Conservation (phyloP, 257 asterid genomes). For the Solanum paucissectum region DNA sequence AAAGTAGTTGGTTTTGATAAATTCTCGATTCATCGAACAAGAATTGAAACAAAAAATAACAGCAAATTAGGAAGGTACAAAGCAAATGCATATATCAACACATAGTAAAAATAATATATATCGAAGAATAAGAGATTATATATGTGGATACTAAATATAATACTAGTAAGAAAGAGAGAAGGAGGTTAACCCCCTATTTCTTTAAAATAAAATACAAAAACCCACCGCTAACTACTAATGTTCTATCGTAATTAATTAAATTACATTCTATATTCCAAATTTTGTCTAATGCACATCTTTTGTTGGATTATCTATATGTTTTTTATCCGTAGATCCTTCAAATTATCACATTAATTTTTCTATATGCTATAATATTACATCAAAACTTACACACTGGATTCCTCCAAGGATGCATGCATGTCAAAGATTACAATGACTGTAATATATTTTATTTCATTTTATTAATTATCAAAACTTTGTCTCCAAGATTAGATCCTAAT, state of each 20-base stretch:
- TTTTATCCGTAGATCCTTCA: not conserved
- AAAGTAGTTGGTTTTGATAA: not conserved
- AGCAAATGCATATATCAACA: not conserved
- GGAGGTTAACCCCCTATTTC: not conserved
- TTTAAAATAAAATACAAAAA: not conserved
- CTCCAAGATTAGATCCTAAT: not conserved
- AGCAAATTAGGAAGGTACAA: not conserved
- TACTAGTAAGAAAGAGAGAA: not conserved
- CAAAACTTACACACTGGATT: not conserved
- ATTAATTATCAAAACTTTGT: not conserved
- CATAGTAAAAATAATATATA: not conserved
- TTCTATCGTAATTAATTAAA: not conserved
- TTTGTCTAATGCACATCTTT: not conserved
- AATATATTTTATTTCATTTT: not conserved
- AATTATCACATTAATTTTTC: not conserved
- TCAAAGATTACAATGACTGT: not conserved
- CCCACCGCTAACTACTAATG: accelerated
- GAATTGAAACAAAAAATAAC: not conserved
- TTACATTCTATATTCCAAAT: not conserved
- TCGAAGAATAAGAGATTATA: not conserved
- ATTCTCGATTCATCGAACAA: accelerated
- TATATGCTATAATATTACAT: not conserved
- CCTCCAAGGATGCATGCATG: not conserved
- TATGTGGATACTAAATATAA: not conserved
- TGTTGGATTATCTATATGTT: not conserved